These are phyloP conservation scores for Colletotrichum sojae DNA, from an alignment of 2,329 filamentous ascomycete genomes.

Conservation along the genomic window DNA sequence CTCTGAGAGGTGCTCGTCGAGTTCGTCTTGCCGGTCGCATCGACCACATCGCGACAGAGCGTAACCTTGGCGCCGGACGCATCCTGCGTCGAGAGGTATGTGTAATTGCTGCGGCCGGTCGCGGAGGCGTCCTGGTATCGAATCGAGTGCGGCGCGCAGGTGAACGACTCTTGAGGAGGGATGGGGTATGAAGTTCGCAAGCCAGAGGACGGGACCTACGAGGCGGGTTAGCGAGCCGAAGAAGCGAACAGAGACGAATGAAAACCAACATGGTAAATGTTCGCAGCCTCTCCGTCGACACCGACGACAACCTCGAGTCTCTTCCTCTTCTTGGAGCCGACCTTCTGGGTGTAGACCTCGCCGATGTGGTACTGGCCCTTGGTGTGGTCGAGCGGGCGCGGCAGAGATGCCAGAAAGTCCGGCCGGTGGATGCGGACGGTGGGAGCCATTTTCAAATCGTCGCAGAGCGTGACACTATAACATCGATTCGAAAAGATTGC, in stretches of 20 bases:
- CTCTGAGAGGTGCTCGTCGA: slow-evolving; percentile 62
- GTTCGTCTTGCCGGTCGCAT: slow-evolving; percentile 65
- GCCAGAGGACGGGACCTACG: slow-evolving; percentile 71
- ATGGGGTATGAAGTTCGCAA: slow-evolving; percentile 78
- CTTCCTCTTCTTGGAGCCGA: slow-evolving; percentile 72
- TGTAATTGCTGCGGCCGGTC: slow-evolving; percentile 69
- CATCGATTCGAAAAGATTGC: background rate
- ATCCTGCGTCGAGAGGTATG: slow-evolving; percentile 71
- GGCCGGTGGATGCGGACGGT: slow-evolving; percentile 75
- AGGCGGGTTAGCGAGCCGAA: slow-evolving; percentile 40
- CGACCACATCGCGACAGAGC: slow-evolving; percentile 71
- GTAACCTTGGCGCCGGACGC: slow-evolving; percentile 65
- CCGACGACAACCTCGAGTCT: slow-evolving; percentile 75
- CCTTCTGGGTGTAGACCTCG: slow-evolving; percentile 72
- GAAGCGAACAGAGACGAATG: slow-evolving; percentile 26
- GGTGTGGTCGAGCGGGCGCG: slow-evolving; percentile 67
- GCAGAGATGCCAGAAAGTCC: slow-evolving; percentile 73
- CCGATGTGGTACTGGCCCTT: slow-evolving; percentile 67
- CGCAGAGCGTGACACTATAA: background rate
- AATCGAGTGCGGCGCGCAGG: slow-evolving; percentile 73
- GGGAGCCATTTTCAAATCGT: slow-evolving; percentile 62
- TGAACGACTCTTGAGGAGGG: slow-evolving; percentile 75
- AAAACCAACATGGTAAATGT: slow-evolving; percentile 73
- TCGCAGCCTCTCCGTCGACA: slow-evolving; percentile 75
- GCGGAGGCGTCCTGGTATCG: slow-evolving; percentile 64